Percentiles rank a stretch among this genome's conserved stretches.
Evolutionary conservation across 768 basidiomycete genomes (phyloP).

Genomic region (Lactarius vividus): DNA sequence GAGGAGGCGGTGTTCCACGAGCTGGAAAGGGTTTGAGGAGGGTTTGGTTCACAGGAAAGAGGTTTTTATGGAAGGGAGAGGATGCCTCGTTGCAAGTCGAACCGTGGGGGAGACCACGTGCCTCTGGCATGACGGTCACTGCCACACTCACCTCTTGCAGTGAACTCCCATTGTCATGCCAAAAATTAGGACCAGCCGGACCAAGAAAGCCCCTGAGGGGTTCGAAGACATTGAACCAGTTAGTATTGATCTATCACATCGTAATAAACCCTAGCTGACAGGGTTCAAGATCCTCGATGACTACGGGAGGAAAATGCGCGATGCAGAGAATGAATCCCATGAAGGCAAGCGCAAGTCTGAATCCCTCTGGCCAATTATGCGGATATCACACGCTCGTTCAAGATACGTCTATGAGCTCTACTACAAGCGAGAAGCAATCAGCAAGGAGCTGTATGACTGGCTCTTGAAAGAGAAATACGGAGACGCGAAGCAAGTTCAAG

Average conservation of each 20-base stretch:
- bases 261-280: not conserved
- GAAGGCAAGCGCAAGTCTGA: constrained; percentile 96
- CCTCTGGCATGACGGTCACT: not conserved
- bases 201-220: constrained; percentile 93
- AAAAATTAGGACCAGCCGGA: constrained; percentile 88
- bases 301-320: constrained; percentile 98
- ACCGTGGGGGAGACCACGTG: constrained; percentile 15
- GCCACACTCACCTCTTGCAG: not conserved
- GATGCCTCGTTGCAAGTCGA: constrained; percentile 24
- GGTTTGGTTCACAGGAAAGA: constrained; percentile 5
- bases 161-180: constrained; percentile 57
- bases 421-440: constrained; percentile 96
- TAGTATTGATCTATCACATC: constrained; percentile 29
- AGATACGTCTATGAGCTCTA: constrained; percentile 98
- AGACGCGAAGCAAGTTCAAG: constrained; percentile 78
- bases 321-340: constrained; percentile 97
- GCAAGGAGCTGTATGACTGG: constrained; percentile 94
- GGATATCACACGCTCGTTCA: constrained; percentile 93
- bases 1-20: constrained; percentile 23
- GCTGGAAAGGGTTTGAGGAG: constrained; percentile 15
- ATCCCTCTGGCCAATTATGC: constrained; percentile 97
- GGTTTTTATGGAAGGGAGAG: constrained; percentile 16
- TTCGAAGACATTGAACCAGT: constrained; percentile 91
- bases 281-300: constrained; percentile 82
- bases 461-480: constrained; percentile 95